phyloP scores from a whole-genome alignment of 106 monocot species.

The Dendrobium chrysotoxum region DNA sequence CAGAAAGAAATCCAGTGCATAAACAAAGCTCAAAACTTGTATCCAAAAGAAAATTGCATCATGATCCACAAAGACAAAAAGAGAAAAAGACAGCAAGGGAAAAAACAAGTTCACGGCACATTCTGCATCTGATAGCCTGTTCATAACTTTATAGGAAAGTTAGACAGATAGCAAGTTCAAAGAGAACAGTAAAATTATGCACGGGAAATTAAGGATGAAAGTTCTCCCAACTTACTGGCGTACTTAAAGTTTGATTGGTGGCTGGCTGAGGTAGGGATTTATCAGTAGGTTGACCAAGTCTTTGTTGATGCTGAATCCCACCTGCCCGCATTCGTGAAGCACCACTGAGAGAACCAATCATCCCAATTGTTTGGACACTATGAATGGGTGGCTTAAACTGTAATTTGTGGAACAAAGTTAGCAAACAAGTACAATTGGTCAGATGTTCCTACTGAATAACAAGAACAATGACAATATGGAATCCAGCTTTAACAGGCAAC shows the following conservation, averaged over 20 bases:
- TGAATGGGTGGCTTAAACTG: constrained; percentile 2
- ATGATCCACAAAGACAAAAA: neutral
- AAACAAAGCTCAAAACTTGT: no score
- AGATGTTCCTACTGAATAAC: no score
- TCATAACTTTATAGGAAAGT: neutral
- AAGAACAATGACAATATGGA: neutral
- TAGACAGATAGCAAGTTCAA: neutral
- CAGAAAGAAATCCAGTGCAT: no score
- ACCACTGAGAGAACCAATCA: constrained; percentile 4
- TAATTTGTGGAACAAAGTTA: neutral
- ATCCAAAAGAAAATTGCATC: neutral
- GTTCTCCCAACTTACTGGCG: neutral
- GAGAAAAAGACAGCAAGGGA: neutral
- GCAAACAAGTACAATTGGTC: neutral
- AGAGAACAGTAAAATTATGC: neutral
- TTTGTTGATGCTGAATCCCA: constrained; percentile 7
- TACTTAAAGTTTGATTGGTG: constrained; percentile 1
- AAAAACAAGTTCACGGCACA: neutral
- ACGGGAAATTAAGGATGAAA: neutral
- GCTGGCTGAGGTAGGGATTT: neutral
- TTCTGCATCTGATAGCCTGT: neutral
- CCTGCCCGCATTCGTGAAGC: neutral
- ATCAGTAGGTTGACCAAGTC: neutral
- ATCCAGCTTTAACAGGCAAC: neutral
- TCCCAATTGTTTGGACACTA: constrained; percentile 9